phyloP scores from a whole-genome alignment of 2,329 filamentous ascomycete genomes.

The Arachnomyces sp. region DNA sequence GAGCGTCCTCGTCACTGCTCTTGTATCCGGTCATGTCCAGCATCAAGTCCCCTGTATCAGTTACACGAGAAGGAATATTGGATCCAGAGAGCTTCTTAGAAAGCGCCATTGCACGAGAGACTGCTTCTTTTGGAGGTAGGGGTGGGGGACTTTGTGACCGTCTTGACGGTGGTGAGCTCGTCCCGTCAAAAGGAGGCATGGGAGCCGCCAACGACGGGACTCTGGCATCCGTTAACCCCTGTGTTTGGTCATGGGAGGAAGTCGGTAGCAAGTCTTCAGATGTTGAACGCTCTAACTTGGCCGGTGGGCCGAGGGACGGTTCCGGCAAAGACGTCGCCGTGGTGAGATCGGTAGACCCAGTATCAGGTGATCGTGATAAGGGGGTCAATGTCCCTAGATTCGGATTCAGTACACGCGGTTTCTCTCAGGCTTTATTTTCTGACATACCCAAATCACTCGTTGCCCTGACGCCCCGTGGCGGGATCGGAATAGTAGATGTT shows the following conservation, averaged over 20 bases:
- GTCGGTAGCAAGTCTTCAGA: slow-evolving; percentile 49
- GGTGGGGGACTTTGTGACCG: slow-evolving; percentile 72
- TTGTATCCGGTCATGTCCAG: slow-evolving; percentile 97
- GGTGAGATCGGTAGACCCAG: slow-evolving; percentile 22
- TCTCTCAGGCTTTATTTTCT: background rate
- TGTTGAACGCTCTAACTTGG: slow-evolving; percentile 40
- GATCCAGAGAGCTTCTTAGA: slow-evolving; percentile 81
- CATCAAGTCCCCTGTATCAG: slow-evolving; percentile 88
- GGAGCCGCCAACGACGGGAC: background rate
- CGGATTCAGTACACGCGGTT: slow-evolving; percentile 9
- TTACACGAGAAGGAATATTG: slow-evolving; percentile 91
- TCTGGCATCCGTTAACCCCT: background rate
- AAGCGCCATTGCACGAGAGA: slow-evolving; percentile 73
- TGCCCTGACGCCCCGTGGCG: slow-evolving; percentile 29
- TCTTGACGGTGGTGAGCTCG: slow-evolving; percentile 16
- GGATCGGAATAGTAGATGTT: slow-evolving; percentile 20
- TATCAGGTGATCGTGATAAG: slow-evolving; percentile 31
- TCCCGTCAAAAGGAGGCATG: slow-evolving; percentile 9
- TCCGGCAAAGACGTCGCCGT: slow-evolving; percentile 22
- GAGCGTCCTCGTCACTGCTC: slow-evolving; percentile 82
- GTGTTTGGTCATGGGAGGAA: slow-evolving; percentile 22
- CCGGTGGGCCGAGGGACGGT: slow-evolving; percentile 30
- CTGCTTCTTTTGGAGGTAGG: slow-evolving; percentile 63
- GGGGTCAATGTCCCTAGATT: slow-evolving; percentile 32
- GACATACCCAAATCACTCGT: slow-evolving; percentile 40